Base-by-base conservation (phyloP, 140 eudicot species). In the Ambrosia hybrid region DNA sequence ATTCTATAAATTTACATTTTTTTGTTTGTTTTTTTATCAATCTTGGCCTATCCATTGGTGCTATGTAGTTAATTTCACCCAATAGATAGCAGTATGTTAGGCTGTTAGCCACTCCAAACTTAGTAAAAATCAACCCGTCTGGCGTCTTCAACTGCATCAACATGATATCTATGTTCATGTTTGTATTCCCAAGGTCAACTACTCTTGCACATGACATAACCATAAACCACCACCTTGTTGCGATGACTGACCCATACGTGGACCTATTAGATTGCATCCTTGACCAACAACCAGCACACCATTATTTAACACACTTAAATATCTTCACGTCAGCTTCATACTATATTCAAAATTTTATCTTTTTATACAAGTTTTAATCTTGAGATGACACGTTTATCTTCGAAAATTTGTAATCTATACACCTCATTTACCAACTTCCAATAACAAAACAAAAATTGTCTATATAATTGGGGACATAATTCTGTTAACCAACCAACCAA, bases 401-500 rank as follows among this genome's bases (percentile, higher is more conserved):
- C n/a, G n/a, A n/a, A n/a, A n/a, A n/a, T n/a, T 38, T 48, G 16
- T 71, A 13, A 66, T 15, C 30, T 51, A 30, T 14, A 59, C 79
- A 57, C 66, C n/a, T 67, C 58, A 67, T 58, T 58, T 36, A 17
- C 13, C 37, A 36, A 33, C 68, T 36, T 17, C 43, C 9, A 67
- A 14, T 67, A 51, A 56, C 4, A 16, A 4, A 51, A 64, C 6
- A 65, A 6, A 56, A 57, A 37, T 46, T 33, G 38, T 38, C n/a
- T 66, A 41, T 67, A 79, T 67, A 55, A 64, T 72, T 65, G 56
- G 51, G 71, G 72, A 63, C 67, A 57, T 13, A 55, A 41, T 59
- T 33, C 56, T 79, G 79, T 67, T 73, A 57, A 63, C 83, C 79
- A 73, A 77, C 49, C 70, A 55, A 30, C 79, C 70, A 79, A 73